Conservation (phyloP, 176 grass and related monocot genomes). For the Typha latifolia region DNA sequence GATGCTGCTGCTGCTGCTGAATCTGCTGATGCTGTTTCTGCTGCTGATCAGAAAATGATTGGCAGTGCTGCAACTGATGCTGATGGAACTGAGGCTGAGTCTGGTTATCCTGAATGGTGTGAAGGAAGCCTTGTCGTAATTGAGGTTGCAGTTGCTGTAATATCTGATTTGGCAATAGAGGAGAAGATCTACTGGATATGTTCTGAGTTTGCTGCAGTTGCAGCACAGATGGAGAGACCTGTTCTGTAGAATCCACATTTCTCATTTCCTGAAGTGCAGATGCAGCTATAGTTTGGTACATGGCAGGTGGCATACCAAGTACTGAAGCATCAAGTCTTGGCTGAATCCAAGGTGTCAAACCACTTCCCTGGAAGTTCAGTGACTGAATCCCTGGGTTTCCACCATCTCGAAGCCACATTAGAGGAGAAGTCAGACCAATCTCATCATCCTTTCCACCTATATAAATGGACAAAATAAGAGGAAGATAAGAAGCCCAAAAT, state of each 20-base stretch:
- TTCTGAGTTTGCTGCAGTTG: conserved; percentile 72
- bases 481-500: conserved; percentile 8
- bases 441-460: conserved; percentile 81
- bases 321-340: conserved; percentile 54
- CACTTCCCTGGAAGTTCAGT: conserved; percentile 63
- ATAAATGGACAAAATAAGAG: conserved; percentile 11
- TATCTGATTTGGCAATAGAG: conserved; percentile 51
- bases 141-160: conserved; percentile 53
- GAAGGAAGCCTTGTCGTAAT: conserved; percentile 43
- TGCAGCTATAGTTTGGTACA: conserved; percentile 53
- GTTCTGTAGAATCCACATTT: conserved; percentile 5
- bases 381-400: conserved; percentile 75
- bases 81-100: conserved; percentile 48
- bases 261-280: conserved; percentile 37
- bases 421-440: conserved; percentile 7
- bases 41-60: conserved; percentile 46
- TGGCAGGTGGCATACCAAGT: conserved; percentile 60
- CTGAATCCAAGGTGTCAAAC: conserved; percentile 72
- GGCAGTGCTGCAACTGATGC: conserved; percentile 48
- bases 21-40: conserved; percentile 34
- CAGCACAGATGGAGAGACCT: conserved; percentile 52
- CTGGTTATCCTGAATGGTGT: conserved; percentile 32
- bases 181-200: conserved; percentile 28
- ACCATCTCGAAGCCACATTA: conserved; percentile 84
- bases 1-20: conserved; percentile 55